These are phyloP conservation scores for Cytospora piceicola DNA, from an alignment of 2,329 filamentous ascomycete genomes.

Conservation along the genomic window DNA sequence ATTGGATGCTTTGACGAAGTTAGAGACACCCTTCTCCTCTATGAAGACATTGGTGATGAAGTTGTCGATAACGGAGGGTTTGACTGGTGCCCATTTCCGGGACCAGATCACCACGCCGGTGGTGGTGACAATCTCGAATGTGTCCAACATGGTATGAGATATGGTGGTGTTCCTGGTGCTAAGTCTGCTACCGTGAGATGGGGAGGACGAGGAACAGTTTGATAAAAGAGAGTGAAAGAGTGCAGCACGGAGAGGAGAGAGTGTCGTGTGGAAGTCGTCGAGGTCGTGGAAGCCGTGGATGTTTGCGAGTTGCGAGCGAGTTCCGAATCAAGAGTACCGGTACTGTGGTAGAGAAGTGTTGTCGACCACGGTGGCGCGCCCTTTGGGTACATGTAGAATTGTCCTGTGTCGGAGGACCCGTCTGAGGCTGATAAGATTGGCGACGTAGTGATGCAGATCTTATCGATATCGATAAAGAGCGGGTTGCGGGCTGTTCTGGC, in stretches of 20 bases:
- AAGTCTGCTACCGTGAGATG: neutral
- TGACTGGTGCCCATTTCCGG: slow-evolving; percentile 78
- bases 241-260: neutral
- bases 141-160: slow-evolving; percentile 75
- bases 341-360: neutral
- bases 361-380: neutral
- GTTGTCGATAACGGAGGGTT: slow-evolving; percentile 83
- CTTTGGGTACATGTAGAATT: neutral
- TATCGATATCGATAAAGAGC: neutral
- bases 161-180: neutral
- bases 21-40: slow-evolving; percentile 78
- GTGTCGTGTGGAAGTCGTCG: neutral
- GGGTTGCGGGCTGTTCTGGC: too few relatives aligned
- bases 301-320: neutral
- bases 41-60: slow-evolving; percentile 98
- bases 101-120: slow-evolving; percentile 98
- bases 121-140: slow-evolving; percentile 94
- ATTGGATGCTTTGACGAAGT: slow-evolving; percentile 61
- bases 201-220: neutral
- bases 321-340: neutral
- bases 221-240: neutral
- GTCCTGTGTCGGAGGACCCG: slow-evolving; percentile 13
- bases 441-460: neutral
- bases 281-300: too few relatives aligned
- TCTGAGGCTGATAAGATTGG: slow-evolving; percentile 1